A percentile compares a stretch with the other conserved stretches of the same genome.
Conservation (phyloP, 2,329 filamentous ascomycete species). For the Colletotrichum sp. region DNA sequence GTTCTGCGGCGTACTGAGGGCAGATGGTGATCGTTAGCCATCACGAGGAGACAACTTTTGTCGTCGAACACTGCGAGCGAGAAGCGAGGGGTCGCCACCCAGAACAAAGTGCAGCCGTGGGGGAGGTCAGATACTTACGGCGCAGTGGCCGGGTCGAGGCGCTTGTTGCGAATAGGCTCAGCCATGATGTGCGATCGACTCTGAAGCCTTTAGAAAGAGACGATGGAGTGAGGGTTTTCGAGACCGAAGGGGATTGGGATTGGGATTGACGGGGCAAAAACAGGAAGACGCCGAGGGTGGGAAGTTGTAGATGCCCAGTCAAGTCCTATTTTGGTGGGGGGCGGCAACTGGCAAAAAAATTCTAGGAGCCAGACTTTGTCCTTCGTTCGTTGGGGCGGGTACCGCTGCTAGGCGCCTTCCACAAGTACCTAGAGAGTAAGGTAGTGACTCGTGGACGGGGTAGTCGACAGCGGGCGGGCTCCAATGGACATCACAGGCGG, state of each 20-base stretch:
- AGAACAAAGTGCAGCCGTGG: neutral
- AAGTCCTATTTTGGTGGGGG: constrained; percentile 23
- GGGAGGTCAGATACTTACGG: constrained; percentile 53
- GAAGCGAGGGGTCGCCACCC: constrained; percentile 21
- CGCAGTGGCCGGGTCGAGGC: constrained; percentile 59
- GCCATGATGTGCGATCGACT: constrained; percentile 51
- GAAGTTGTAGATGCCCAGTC: constrained; percentile 20
- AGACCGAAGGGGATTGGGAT: neutral
- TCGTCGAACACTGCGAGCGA: neutral
- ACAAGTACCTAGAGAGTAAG: neutral
- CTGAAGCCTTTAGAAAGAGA: neutral
- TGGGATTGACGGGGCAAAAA: constrained; percentile 5
- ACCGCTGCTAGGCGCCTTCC: constrained; percentile 13
- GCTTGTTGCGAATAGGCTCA: constrained; percentile 69
- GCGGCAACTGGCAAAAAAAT: constrained; percentile 7
- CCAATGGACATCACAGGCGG: neutral
- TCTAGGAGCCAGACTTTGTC: constrained; percentile 7
- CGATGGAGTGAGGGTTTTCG: neutral
- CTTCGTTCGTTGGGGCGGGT: constrained; percentile 15
- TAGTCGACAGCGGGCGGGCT: neutral
- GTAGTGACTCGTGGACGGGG: neutral
- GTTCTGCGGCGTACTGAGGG: constrained; percentile 90
- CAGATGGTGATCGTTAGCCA: constrained; percentile 22
- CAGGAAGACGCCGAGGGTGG: constrained; percentile 2
- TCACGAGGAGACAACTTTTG: constrained; percentile 13